Percentiles rank a stretch among this genome's conserved stretches.
These are phyloP conservation scores for Fonsecaea multimorphosa DNA, from an alignment of 2,329 filamentous ascomycete species.

Conservation along the genomic window DNA sequence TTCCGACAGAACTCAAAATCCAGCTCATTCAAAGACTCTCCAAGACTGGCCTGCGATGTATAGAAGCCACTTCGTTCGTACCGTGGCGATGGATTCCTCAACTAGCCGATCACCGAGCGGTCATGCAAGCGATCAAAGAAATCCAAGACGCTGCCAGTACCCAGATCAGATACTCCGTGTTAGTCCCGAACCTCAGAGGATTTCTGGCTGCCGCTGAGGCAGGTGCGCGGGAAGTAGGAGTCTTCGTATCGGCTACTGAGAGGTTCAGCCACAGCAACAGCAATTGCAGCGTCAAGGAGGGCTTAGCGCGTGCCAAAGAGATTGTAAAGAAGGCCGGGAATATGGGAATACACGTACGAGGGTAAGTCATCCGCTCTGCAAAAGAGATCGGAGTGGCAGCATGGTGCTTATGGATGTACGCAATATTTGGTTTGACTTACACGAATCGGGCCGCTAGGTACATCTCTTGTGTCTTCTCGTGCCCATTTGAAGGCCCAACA, in stretches of 20 bases:
- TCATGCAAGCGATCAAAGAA: slow-evolving; percentile 27
- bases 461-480: slow-evolving; percentile 50
- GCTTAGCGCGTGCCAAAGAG: slow-evolving; percentile 44
- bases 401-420: no score
- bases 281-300: slow-evolving; percentile 50
- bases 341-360: slow-evolving; percentile 23
- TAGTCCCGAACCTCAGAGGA: slow-evolving; percentile 51
- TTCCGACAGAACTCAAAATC: slow-evolving; percentile 75
- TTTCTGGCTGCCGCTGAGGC: slow-evolving; percentile 63
- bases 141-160: background rate
- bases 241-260: slow-evolving; percentile 52
- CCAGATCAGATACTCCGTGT: slow-evolving; percentile 45
- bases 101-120: slow-evolving; percentile 54
- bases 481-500: slow-evolving; percentile 60
- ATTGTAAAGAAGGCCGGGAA: slow-evolving; percentile 43
- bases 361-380: background rate
- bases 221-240: slow-evolving; percentile 48
- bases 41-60: slow-evolving; percentile 70
- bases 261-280: slow-evolving; percentile 52
- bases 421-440: no score
- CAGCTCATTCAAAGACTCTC: slow-evolving; percentile 74
- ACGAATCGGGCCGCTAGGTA: slow-evolving; percentile 45
- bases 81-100: slow-evolving; percentile 85
- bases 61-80: slow-evolving; percentile 84
- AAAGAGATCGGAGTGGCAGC: no score